Percentiles rank a stretch among this genome's conserved stretches.
phyloP scores from a whole-genome alignment of 2,329 filamentous ascomycete genomes.

The Colletotrichum somersetense region DNA sequence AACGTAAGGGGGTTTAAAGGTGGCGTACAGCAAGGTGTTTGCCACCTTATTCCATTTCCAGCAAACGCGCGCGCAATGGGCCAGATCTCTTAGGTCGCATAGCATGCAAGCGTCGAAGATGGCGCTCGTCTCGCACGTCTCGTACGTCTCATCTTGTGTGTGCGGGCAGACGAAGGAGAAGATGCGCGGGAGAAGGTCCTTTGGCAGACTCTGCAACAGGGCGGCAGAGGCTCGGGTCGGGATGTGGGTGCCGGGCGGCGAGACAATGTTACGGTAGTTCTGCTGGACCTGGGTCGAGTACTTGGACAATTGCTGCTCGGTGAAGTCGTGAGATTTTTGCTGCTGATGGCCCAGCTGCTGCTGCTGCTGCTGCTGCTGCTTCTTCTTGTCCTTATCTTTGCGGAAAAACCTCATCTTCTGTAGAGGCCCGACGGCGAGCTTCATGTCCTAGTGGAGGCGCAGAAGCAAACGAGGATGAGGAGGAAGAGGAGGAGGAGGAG shows the following conservation, averaged over 20 bases:
- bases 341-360: slow-evolving; percentile 26
- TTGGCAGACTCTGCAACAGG: slow-evolving; percentile 69
- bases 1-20: slow-evolving; percentile 4
- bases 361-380: slow-evolving; percentile 35
- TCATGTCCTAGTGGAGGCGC: slow-evolving; percentile 27
- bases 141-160: slow-evolving; percentile 79
- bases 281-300: slow-evolving; percentile 39
- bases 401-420: slow-evolving; percentile 41
- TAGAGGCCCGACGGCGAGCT: slow-evolving; percentile 40
- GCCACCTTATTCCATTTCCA: slow-evolving; percentile 75
- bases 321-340: slow-evolving; percentile 29
- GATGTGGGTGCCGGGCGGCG: slow-evolving; percentile 46
- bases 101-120: slow-evolving; percentile 89
- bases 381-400: slow-evolving; percentile 43
- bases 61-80: slow-evolving; percentile 81
- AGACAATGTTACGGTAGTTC: slow-evolving; percentile 34
- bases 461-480: not conserved
- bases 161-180: slow-evolving; percentile 90
- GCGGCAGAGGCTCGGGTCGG: slow-evolving; percentile 58
- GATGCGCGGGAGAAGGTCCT: slow-evolving; percentile 79
- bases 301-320: slow-evolving; percentile 36
- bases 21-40: slow-evolving; percentile 71
- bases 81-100: slow-evolving; percentile 90
- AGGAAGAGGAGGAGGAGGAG: not conserved
- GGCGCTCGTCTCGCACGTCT: slow-evolving; percentile 84